These are phyloP conservation scores for Trametes maxima DNA, from an alignment of 768 basidiomycete species.

Conservation along the genomic window DNA sequence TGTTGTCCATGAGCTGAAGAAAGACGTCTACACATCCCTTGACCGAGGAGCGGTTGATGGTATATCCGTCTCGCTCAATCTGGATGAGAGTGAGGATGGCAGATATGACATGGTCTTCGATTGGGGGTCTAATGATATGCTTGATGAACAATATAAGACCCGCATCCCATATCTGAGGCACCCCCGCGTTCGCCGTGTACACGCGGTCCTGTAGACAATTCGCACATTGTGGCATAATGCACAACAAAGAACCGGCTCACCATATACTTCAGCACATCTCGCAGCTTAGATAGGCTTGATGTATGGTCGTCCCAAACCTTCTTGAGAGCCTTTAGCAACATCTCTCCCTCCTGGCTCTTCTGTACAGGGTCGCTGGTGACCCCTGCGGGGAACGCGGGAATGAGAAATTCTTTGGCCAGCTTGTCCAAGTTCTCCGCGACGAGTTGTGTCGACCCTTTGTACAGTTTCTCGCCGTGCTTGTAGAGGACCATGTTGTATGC, in stretches of 20 bases:
- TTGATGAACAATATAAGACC: conserved; percentile 83
- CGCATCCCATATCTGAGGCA: conserved; percentile 80
- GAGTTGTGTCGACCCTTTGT: conserved; percentile 79
- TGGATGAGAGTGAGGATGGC: conserved; percentile 88
- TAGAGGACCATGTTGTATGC: conserved; percentile 93
- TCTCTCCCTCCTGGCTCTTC: conserved; percentile 80
- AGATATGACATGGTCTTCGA: conserved; percentile 77
- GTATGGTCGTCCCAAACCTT: conserved; percentile 94
- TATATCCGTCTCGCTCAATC: conserved; percentile 89
- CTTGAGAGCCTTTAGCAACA: conserved; percentile 79
- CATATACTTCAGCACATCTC: conserved; percentile 95
- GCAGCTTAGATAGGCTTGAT: conserved; percentile 83
- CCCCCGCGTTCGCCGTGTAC: conserved; percentile 70
- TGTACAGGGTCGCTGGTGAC: conserved; percentile 68
- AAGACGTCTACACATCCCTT: conserved; percentile 89
- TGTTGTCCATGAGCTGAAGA: conserved; percentile 59
- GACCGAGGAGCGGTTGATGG: conserved; percentile 88
- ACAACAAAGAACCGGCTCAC: conserved; percentile 43
- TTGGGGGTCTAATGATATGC: conserved; percentile 77
- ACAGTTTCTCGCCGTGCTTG: conserved; percentile 82
- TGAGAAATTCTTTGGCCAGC: conserved; percentile 73
- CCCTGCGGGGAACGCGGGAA: conserved; percentile 83
- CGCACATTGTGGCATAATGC: background rate
- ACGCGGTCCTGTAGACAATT: conserved; percentile 76
- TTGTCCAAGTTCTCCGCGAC: conserved; percentile 81